Base-by-base conservation (phyloP, 495 filamentous ascomycete species). In the Daldinia decipiens region DNA sequence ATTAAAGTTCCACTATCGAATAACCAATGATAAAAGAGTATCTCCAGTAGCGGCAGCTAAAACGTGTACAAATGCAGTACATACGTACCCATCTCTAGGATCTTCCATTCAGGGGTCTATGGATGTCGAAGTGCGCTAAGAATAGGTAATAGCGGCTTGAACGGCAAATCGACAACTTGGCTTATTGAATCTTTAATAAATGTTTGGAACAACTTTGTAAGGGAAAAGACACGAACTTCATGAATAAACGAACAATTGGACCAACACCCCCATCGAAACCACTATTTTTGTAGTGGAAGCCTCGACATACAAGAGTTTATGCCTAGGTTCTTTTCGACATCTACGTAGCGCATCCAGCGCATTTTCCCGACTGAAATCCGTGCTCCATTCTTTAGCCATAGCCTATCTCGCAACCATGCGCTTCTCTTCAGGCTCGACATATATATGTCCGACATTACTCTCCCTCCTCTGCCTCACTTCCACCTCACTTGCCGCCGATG, bases 381-480 rank as follows among this genome's bases (percentile, higher is more conserved):
- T 32, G 29, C 29, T 32, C 29, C 29, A 32, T 32, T 8, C 27
- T 29, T 29, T 32, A 32, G 15, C 11, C 17, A 19, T 62, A 38
- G 29, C 12, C 15, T 5, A 21, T 17, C 31, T 39, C 55, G 34
- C 51, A 57, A 61, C 26, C 26, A 77, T 77, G 75, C 75, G 70
- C 56, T 68, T 76, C 65, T 34, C 65, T 17, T 56, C 55, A 5
- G 59, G 64, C 26, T 62, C 70, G 34, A 51, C 47, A 34, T 57
- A 45, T 39, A 64, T 39, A 15, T 54, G n/a, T 39, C 47, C 70
- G 59, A 63, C 65, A 17, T 34, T 76, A 27, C 45, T 75, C 26
- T 67, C 40, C 43, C 51, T 77, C 13, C 67, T 77, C 21, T 68
- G 24, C n/a, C 63, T 74, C 54, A 17, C 68, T 32, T 68, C 74